Evolutionary conservation across 305 asterid species (phyloP), one percentile per base, ranked within the genome.

Genomic region (Fraxinus sp.): DNA sequence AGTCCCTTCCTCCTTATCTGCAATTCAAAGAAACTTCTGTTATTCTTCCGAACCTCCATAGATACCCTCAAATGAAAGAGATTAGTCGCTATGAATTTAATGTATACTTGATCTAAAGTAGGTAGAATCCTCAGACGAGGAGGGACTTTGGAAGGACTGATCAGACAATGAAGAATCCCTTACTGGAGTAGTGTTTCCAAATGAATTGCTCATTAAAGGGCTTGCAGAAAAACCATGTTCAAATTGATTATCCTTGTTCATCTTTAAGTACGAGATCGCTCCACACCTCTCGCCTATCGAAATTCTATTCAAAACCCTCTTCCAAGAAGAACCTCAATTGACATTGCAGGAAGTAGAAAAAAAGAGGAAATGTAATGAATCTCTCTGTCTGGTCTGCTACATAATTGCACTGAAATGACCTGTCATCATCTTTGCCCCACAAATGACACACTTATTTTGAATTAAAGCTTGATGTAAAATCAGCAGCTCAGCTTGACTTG

Each of bases 51-150:
- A 24, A 4, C 24, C 26, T 55, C 26, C 66, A 55, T 55, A 55
- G 2, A 24, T 70, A 22, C 0, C 52, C 7, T 33, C 16, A 75
- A 33, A 16, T 6, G 26, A 76, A 37, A 24, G 6, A 18, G 20
- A 10, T 2, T 8, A 52, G 32, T 62, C 14, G 55, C 35, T 33
- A 46, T 7, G 3, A 9, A 72, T 13, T 49, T 46, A 49, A 49
- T 49, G 14, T 64, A 77, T 83, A 89, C 91, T 86, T 0, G 87
- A 41, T 68, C 30, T 81, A 83, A 85, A 88, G 82, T 78, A 41
- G 62, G 85, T 49, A 7, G 90, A 78, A 62, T 30, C 86, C 57
- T 87, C 83, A n/a, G 90, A 90, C 59, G 86, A 88, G n/a, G 87
- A 83, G 6, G 89, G 87, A 57, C 82, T 79, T 62, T 35, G 74